A percentile compares a stretch with the other conserved stretches of the same genome.
phyloP scores from a whole-genome alignment of 768 basidiomycete genomes.

The Clitopilus hobsonii region DNA sequence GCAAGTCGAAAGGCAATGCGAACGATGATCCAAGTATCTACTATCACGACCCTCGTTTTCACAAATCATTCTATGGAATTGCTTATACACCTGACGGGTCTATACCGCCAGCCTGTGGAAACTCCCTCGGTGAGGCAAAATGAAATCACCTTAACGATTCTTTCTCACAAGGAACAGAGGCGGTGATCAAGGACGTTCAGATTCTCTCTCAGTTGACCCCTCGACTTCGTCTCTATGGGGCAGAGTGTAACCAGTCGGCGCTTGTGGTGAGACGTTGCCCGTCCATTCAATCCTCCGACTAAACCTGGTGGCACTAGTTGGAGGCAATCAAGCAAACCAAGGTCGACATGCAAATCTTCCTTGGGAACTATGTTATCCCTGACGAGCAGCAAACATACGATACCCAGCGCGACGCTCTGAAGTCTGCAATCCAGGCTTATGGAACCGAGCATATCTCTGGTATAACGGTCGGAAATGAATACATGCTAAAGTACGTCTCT shows the following conservation, averaged over 20 bases:
- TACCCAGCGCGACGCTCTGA: conserved; percentile 63
- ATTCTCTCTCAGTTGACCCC: conserved; percentile 82
- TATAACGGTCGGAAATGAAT: conserved; percentile 90
- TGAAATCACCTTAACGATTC: not conserved
- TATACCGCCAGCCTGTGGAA: conserved; percentile 64
- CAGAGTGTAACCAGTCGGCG: conserved; percentile 80
- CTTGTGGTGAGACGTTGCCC: conserved; percentile 49
- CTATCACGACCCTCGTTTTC: conserved; percentile 56
- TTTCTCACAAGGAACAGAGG: conserved; percentile 26
- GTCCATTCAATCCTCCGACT: not conserved
- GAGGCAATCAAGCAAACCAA: conserved; percentile 89
- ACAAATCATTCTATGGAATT: conserved; percentile 77
- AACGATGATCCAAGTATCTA: conserved; percentile 69
- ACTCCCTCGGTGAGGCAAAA: conserved; percentile 30
- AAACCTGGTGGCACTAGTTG: conserved; percentile 37
- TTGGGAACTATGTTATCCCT: conserved; percentile 61
- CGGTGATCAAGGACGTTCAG: conserved; percentile 69
- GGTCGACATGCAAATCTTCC: conserved; percentile 76
- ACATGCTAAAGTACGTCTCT: conserved; percentile 61
- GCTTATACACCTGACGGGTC: conserved; percentile 82
- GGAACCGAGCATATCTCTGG: conserved; percentile 75
- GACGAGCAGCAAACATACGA: conserved; percentile 62
- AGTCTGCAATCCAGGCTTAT: conserved; percentile 68
- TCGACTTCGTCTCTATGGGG: conserved; percentile 78
- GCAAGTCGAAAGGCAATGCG: conserved; percentile 12